Percentiles rank a stretch among this genome's conserved stretches.
Evolutionary conservation across 176 grass and related monocot genomes (phyloP).

Genomic region (Neostapfia colusana): DNA sequence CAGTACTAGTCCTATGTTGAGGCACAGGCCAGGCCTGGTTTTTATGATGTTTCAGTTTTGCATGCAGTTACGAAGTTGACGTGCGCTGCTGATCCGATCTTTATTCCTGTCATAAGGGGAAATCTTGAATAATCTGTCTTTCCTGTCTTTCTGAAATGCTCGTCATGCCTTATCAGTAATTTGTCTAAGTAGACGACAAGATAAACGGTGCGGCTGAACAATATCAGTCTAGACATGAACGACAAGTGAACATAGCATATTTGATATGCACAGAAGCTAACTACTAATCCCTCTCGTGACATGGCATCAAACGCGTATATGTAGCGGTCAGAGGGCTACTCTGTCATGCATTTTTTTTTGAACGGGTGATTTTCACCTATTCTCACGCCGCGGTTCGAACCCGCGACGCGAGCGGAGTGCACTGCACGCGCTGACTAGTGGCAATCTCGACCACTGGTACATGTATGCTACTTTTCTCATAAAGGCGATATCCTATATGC

Average conservation of each 20-base stretch:
- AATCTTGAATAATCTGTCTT: constrained; percentile 13
- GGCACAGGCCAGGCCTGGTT: neutral
- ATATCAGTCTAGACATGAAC: constrained; percentile 2
- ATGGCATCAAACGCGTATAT: neutral
- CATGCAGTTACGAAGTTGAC: constrained; percentile 14
- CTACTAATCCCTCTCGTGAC: neutral
- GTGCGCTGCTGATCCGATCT: neutral
- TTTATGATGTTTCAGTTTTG: neutral
- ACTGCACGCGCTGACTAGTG: too few relatives aligned
- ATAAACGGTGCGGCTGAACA: neutral
- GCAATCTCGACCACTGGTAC: too few relatives aligned
- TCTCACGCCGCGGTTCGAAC: too few relatives aligned
- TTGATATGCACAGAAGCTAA: neutral
- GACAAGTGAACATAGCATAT: neutral
- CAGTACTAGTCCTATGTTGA: neutral
- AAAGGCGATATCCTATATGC: too few relatives aligned
- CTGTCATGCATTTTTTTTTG: too few relatives aligned
- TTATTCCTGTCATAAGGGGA: constrained; percentile 1
- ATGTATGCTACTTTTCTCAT: too few relatives aligned
- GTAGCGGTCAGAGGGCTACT: neutral
- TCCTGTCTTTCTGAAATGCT: neutral
- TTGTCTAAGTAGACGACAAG: neutral
- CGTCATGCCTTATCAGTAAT: constrained; percentile 9
- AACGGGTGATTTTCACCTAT: too few relatives aligned
- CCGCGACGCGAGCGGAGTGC: too few relatives aligned